Evolutionary conservation across 306 rosid species (phyloP).

Genomic region (Sicyos baderoa): DNA sequence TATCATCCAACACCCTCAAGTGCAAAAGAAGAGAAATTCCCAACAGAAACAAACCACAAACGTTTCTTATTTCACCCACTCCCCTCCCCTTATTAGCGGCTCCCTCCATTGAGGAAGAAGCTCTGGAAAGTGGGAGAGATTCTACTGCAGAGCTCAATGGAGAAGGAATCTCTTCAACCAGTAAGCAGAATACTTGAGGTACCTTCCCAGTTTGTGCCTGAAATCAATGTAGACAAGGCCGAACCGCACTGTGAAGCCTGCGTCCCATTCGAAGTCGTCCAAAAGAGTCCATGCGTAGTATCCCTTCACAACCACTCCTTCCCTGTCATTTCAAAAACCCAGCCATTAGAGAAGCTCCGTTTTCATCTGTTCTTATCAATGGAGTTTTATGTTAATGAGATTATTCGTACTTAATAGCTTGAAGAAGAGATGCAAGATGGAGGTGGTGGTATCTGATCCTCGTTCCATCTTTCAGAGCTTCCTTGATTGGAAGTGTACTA

Average conservation of each 20-base stretch:
- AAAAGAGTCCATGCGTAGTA: constrained; percentile 25
- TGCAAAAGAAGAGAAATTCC: too few relatives aligned
- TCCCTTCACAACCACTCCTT: constrained; percentile 25
- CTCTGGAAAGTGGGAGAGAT: constrained; percentile 8
- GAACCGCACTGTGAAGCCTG: constrained; percentile 23
- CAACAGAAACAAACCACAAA: background rate
- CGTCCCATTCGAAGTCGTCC: constrained; percentile 28
- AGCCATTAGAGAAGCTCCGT: background rate
- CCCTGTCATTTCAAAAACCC: constrained; percentile 14
- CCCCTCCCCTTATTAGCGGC: background rate
- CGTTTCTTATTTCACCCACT: background rate
- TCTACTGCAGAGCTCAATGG: background rate
- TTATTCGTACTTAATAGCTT: constrained; percentile 25
- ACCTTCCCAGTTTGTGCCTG: constrained; percentile 16
- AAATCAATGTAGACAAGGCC: constrained; percentile 26
- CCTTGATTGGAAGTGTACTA: constrained; percentile 18
- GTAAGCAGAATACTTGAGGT: constrained; percentile 23
- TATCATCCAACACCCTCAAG: too few relatives aligned
- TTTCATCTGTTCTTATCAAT: background rate
- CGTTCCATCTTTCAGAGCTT: constrained; percentile 22
- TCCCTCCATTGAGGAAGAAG: background rate
- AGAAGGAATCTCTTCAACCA: constrained; percentile 27
- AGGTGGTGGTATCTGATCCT: constrained; percentile 25
- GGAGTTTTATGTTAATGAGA: background rate
- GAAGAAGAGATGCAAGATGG: constrained; percentile 23